Evolutionary conservation across 768 basidiomycete genomes (phyloP), one percentile per base, ranked within the genome.

Genomic region (Naganishia kalamii): DNA sequence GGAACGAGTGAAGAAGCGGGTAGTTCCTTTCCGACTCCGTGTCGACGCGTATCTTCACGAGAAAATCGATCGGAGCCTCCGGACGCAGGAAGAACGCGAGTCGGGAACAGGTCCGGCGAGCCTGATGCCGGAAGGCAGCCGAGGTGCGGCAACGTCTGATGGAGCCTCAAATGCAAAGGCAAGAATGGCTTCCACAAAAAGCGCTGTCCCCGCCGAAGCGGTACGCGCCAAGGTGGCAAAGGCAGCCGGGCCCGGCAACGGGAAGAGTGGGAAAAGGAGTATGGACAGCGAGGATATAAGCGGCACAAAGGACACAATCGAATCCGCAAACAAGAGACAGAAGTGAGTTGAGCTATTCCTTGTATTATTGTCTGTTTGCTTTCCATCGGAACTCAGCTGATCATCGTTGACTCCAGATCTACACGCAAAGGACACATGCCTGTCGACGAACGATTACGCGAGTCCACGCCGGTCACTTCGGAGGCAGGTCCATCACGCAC

Each of bases 1-100:
- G 13, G 62, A 63, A 49, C 46, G 62, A 63, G 62, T 63, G 1
- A 63, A 33, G 62, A 63, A 63, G 48, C 62, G 48, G 23, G 32
- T 25, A 25, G 30, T 30, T 13, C 35, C 37, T 10, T 63, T 63
- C 35, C 8, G 30, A 40, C 17, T 50, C 1, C 46, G 62, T 13
- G 62, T 63, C 4, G 62, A 63, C n/a, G 48, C 46, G n/a, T 57
- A 57, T 21, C n/a, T 33, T 15, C 54, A 57, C 35, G 54, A 57
- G 10, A 23, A 27, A 23, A 33, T 57, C 35, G 54, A 57, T 27
- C n/a, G 54, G 25, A 57, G 35, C 23, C 37, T 57, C 21, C 27
- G 33, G 23, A 57, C 54, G 17, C n/a, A 25, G 37, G 54, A 57
- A 37, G 54, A 57, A 40, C 54, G 54, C 23, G 54, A 57, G 23